Evolutionary conservation across 768 basidiomycete genomes (phyloP).

Genomic region (Panellus pusillus): DNA sequence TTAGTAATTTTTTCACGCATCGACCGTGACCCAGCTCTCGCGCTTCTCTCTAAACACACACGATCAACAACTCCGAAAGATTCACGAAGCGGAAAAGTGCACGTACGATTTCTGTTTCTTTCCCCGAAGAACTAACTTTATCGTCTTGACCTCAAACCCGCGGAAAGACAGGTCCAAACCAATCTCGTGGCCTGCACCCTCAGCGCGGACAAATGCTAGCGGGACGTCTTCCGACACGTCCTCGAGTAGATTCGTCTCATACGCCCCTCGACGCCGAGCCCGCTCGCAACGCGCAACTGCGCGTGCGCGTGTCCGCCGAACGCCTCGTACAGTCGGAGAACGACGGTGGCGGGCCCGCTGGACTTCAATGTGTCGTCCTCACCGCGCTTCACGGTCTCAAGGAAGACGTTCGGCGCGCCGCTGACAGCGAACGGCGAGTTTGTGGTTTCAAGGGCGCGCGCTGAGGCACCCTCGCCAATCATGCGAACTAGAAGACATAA

Average conservation of each 20-base stretch:
- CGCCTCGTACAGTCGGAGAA: constrained; percentile 91
- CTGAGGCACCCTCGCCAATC: constrained; percentile 27
- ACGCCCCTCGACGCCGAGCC: constrained; percentile 61
- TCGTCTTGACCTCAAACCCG: constrained; percentile 88
- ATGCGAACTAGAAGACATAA: constrained; percentile 39
- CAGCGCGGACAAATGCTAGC: constrained; percentile 35
- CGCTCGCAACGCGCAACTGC: constrained; percentile 52
- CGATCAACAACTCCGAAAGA: too few relatives aligned
- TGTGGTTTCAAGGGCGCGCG: constrained; percentile 30
- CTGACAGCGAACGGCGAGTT: constrained; percentile 63
- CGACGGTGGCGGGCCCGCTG: constrained; percentile 49
- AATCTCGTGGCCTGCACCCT: constrained; percentile 25
- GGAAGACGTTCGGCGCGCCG: constrained; percentile 77
- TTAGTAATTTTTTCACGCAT: constrained; percentile 21
- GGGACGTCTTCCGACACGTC: constrained; percentile 54
- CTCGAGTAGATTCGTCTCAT: constrained; percentile 81
- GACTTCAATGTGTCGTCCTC: constrained; percentile 64
- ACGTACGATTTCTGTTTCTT: constrained; percentile 23
- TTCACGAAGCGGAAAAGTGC: neutral
- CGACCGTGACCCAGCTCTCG: constrained; percentile 35
- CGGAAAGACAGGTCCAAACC: constrained; percentile 67
- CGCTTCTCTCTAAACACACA: constrained; percentile 23
- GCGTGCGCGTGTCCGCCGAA: constrained; percentile 85
- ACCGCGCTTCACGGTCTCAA: constrained; percentile 95
- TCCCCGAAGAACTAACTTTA: constrained; percentile 56